phyloP scores from a whole-genome alignment of 495 filamentous ascomycete species.

The Xylaria telfairii region DNA sequence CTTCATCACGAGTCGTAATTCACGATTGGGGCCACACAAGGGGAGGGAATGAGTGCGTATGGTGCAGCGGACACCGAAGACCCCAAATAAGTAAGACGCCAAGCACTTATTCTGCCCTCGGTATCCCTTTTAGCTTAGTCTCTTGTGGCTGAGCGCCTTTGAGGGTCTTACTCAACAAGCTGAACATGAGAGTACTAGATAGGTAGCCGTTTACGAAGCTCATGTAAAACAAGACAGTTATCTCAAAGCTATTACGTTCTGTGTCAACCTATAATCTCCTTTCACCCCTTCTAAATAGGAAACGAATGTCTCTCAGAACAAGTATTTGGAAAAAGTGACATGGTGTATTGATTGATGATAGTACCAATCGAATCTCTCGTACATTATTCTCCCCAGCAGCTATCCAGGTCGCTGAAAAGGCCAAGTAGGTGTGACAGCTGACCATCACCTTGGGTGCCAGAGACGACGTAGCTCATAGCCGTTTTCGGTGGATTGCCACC shows the following conservation, averaged over 20 bases:
- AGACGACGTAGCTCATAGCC: background rate
- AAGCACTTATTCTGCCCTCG: conserved; percentile 13
- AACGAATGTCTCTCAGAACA: background rate
- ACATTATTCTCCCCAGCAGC: background rate
- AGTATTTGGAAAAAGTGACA: background rate
- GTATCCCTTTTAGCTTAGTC: conserved; percentile 37
- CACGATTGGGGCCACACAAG: no score
- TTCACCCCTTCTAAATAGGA: background rate
- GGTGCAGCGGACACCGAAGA: conserved; percentile 32
- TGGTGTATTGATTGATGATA: background rate
- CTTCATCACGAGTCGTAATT: background rate
- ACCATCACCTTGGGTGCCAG: background rate
- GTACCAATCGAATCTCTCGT: background rate
- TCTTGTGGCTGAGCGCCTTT: conserved; percentile 30
- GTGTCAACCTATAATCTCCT: background rate
- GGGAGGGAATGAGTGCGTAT: background rate
- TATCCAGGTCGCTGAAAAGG: background rate
- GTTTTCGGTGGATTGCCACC: background rate
- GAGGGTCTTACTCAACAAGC: conserved; percentile 12
- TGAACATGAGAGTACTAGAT: conserved; percentile 4
- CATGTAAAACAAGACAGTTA: background rate
- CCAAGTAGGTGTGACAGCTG: background rate
- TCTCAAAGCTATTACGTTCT: background rate
- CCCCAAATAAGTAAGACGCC: conserved; percentile 8
- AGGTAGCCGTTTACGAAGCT: conserved; percentile 10